phyloP scores from a whole-genome alignment of 2,329 filamentous ascomycete species.

The Aspergillus sp. region DNA sequence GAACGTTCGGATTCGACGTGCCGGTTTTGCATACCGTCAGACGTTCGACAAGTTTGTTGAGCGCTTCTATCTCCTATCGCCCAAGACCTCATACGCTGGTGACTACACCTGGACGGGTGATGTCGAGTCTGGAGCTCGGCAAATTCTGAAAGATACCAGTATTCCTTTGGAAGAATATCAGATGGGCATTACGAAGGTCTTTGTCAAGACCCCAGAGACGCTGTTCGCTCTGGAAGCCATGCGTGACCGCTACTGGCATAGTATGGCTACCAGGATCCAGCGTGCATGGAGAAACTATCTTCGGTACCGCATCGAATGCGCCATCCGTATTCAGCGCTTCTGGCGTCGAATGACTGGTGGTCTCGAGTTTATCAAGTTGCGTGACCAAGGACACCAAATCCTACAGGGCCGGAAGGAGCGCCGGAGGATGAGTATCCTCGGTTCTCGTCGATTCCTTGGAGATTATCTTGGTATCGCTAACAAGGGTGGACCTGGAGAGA shows the following conservation, averaged over 20 bases:
- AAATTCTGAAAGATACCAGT: constrained; percentile 92
- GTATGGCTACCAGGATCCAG: constrained; percentile 97
- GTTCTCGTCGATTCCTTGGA: constrained; percentile 83
- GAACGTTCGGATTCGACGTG: constrained; percentile 93
- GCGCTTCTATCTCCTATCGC: constrained; percentile 88
- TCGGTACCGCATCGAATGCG: constrained; percentile 83
- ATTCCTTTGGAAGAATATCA: constrained; percentile 95
- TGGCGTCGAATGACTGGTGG: constrained; percentile 91
- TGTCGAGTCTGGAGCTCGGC: constrained; percentile 73
- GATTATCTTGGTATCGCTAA: constrained; percentile 90
- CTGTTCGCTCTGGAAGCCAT: constrained; percentile 95
- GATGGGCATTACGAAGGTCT: constrained; percentile 92
- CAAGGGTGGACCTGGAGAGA: constrained; percentile 65
- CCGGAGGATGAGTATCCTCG: constrained; percentile 79
- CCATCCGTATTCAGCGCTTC: constrained; percentile 86
- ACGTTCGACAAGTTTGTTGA: constrained; percentile 98
- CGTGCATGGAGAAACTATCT: constrained; percentile 95
- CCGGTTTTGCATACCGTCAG: constrained; percentile 93
- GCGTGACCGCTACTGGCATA: constrained; percentile 97
- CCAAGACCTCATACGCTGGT: constrained; percentile 89
- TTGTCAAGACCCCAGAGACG: constrained; percentile 96
- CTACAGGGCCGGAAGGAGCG: constrained; percentile 83
- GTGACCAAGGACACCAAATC: constrained; percentile 77
- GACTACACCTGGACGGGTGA: constrained; percentile 95
- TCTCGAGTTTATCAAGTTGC: constrained; percentile 75